Conservation (phyloP, 169 alveolate species). For the Plasmodium falciparum region DNA sequence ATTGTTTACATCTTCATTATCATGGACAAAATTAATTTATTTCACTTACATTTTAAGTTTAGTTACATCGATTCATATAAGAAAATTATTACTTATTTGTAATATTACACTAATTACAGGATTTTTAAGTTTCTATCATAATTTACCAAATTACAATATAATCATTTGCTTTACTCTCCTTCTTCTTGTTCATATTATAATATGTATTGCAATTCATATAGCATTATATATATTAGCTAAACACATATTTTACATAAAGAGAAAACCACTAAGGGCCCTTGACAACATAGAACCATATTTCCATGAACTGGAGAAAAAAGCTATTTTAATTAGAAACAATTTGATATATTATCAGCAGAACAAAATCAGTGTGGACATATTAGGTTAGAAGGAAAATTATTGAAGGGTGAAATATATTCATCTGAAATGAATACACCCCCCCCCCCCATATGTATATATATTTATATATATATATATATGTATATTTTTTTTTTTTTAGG, state of each 20-base stretch:
- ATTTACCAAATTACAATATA: slow-evolving; percentile 8
- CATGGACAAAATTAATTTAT: slow-evolving; percentile 60
- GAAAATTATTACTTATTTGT: slow-evolving; percentile 21
- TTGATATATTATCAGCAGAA: slow-evolving; percentile 52
- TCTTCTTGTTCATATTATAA: slow-evolving; percentile 15
- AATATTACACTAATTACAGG: slow-evolving; percentile 32
- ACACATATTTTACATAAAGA: slow-evolving; percentile 44
- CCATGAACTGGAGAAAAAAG: slow-evolving; percentile 68
- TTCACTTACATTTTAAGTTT: slow-evolving; percentile 43
- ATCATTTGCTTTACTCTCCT: slow-evolving; percentile 30
- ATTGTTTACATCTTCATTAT: slow-evolving; percentile 58
- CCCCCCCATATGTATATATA: not conserved
- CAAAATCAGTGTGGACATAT: slow-evolving; percentile 61
- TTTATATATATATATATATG: not conserved
- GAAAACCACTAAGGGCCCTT: slow-evolving; percentile 64
- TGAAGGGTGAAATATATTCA: not conserved
- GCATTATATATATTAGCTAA: slow-evolving; percentile 46
- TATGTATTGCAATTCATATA: slow-evolving; percentile 33
- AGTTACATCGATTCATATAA: slow-evolving; percentile 58
- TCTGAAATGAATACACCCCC: not conserved
- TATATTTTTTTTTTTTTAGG: slow-evolving; percentile 14
- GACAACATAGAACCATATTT: slow-evolving; percentile 62
- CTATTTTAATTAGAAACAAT: slow-evolving; percentile 70
- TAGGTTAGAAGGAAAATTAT: slow-evolving; percentile 23
- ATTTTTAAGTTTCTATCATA: slow-evolving; percentile 34